Base-by-base conservation (phyloP, 148 eudicot species). In the Rhododendron ferrugineum region DNA sequence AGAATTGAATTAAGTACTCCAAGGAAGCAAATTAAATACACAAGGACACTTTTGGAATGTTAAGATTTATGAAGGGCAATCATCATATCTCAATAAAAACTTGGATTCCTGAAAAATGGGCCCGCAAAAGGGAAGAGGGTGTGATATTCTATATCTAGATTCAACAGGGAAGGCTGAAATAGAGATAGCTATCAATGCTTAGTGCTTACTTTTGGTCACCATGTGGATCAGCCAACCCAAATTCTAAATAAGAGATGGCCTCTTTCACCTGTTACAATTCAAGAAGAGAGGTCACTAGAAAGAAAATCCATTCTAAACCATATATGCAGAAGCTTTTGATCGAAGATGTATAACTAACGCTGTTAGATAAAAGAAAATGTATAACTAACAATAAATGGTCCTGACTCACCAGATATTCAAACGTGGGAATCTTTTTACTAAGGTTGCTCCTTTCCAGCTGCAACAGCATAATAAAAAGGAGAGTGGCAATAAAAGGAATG, bases 361-460 rank as follows among this genome's bases (percentile, higher is more conserved):
- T 9, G 11, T 46, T 46, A 7, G 11, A 9, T 7, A 46, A 46
- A 46, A 9, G 49, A 46, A 9, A 46, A 46, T 46, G 11, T 46
- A 46, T 46, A 46, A 56, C 23, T 16, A 16, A 18, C 64, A 22
- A 30, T 49, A 49, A 82, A 73, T 42, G 16, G 70, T 79, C 80
- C 50, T 11, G 80, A 91, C 95, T 90, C 89, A 96, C 99, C 88
- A 94, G 90, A 74, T 86, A 77, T 85, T 91, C 81, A 80, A 94
- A 91, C 14, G 80, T 44, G 54, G 90, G 92, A 78, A 93, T 87
- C 73, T 84, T 88, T 83, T 46, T 85, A 90, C 91, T 88, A 73
- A 94, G 90, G 84, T 52, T 91, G 88, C 95, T 93, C 75, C 85
- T 89, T 89, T 94, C 97, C 88, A 94, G 80, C 98, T 96, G 91